Conservation (phyloP, 345 rosid genomes). For the Durio zibethinus region DNA sequence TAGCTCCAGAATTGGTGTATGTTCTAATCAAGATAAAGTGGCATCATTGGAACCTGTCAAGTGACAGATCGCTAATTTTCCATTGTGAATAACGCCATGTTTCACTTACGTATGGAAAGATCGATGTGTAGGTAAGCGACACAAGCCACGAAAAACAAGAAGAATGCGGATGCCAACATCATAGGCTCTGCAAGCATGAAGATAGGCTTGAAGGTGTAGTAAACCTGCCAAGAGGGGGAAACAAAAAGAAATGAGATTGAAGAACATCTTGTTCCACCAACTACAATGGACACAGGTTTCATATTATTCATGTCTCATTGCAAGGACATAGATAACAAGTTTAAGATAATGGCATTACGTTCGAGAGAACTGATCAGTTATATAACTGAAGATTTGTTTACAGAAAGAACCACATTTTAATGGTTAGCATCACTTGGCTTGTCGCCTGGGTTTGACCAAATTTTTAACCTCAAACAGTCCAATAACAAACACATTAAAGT, state of each 20-base stretch:
- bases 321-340: background rate
- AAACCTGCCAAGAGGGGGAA: slow-evolving; percentile 49
- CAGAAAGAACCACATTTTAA: background rate
- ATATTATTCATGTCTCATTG: background rate
- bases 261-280: background rate
- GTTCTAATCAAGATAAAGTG: slow-evolving; percentile 6
- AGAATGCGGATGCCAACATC: slow-evolving; percentile 73
- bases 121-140: slow-evolving; percentile 79
- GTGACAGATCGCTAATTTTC: background rate
- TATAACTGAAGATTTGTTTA: background rate
- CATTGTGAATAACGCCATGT: background rate
- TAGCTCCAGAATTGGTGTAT: slow-evolving; percentile 3
- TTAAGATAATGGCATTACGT: background rate
- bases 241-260: background rate
- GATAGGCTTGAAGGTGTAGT: slow-evolving; percentile 84
- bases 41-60: slow-evolving; percentile 14
- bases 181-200: slow-evolving; percentile 99
- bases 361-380: background rate
- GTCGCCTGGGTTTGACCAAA: background rate
- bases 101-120: slow-evolving; percentile 63
- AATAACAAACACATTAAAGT: background rate
- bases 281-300: background rate
- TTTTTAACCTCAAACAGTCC: background rate
- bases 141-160: slow-evolving; percentile 71
- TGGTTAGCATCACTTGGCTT: background rate